Percentiles rank a stretch among this genome's conserved stretches.
Evolutionary conservation across 148 eudicot genomes (phyloP).

Genomic region (Fagopyrum tataricum): DNA sequence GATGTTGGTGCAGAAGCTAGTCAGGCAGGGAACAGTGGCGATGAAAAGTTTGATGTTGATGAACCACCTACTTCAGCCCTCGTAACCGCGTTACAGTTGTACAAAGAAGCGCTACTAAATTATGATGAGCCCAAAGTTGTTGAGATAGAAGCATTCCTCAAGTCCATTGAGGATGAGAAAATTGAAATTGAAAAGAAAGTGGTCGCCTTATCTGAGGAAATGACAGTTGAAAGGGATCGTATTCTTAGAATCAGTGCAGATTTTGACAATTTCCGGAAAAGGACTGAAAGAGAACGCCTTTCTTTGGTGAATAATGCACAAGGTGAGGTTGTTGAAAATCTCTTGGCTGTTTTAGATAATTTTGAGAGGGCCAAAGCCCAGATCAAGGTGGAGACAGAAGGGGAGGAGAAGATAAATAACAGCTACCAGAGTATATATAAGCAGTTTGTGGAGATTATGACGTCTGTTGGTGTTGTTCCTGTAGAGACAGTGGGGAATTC

Average conservation of each 20-base stretch:
- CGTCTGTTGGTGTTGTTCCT: conserved; percentile 68
- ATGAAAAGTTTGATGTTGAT: conserved; percentile 27
- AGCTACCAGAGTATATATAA: conserved; percentile 91
- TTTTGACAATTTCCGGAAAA: conserved; percentile 82
- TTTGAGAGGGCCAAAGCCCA: conserved; percentile 86
- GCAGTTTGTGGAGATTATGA: conserved; percentile 76
- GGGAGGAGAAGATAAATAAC: conserved; percentile 66
- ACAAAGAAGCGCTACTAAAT: conserved; percentile 64
- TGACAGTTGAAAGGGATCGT: conserved; percentile 51
- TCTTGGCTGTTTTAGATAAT: conserved; percentile 81
- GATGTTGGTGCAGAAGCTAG: conserved; percentile 22
- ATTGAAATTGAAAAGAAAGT: conserved; percentile 41
- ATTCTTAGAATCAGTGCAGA: conserved; percentile 77
- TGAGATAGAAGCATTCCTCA: conserved; percentile 52
- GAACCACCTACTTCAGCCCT: conserved; percentile 40
- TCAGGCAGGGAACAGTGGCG: conserved; percentile 35
- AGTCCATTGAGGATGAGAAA: conserved; percentile 63
- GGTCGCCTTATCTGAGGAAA: conserved; percentile 43
- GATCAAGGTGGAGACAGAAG: conserved; percentile 71
- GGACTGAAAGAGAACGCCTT: conserved; percentile 69
- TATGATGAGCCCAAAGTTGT: conserved; percentile 51
- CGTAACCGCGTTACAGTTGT: conserved; percentile 35
- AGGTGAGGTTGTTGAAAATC: conserved; percentile 73
- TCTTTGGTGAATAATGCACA: conserved; percentile 65
- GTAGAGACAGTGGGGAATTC: conserved; percentile 72